Evolutionary conservation across 768 basidiomycete genomes (phyloP).

Genomic region (Amanita pallidorosea): DNA sequence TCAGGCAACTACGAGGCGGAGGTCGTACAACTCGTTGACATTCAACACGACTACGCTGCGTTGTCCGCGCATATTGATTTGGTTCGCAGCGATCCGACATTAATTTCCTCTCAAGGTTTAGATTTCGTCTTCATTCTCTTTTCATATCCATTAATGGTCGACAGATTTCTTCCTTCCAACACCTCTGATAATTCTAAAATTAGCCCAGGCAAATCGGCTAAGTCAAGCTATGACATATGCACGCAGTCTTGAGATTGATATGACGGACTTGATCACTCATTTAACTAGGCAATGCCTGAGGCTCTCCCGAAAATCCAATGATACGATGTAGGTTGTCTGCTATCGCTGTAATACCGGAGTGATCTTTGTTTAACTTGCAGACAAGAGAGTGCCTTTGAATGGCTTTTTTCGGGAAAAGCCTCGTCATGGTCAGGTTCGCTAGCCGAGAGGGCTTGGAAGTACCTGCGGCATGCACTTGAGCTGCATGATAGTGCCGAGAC

Average conservation of each 20-base stretch:
- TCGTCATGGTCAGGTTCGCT: constrained; percentile 78
- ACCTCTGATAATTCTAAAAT: constrained; percentile 59
- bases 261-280: constrained; percentile 75
- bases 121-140: constrained; percentile 12
- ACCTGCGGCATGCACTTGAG: constrained; percentile 70
- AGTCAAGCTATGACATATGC: constrained; percentile 73
- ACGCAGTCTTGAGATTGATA: constrained; percentile 67
- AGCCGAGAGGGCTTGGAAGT: constrained; percentile 78
- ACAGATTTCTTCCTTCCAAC: constrained; percentile 46
- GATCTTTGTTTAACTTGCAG: constrained; percentile 25
- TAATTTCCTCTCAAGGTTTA: constrained; percentile 55
- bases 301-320: constrained; percentile 52
- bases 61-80: constrained; percentile 73
- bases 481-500: constrained; percentile 66
- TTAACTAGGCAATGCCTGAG: constrained; percentile 73
- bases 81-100: constrained; percentile 50
- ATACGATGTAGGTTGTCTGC: constrained; percentile 37
- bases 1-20: constrained; percentile 59
- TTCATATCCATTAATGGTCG: constrained; percentile 4
- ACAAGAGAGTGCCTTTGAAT: constrained; percentile 57
- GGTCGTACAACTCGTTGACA: constrained; percentile 69
- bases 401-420: constrained; percentile 76
- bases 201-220: constrained; percentile 72
- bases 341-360: constrained; percentile 1
- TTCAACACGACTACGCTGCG: constrained; percentile 68